phyloP scores from a whole-genome alignment of 148 eudicot genomes.

The Silene latifolia region DNA sequence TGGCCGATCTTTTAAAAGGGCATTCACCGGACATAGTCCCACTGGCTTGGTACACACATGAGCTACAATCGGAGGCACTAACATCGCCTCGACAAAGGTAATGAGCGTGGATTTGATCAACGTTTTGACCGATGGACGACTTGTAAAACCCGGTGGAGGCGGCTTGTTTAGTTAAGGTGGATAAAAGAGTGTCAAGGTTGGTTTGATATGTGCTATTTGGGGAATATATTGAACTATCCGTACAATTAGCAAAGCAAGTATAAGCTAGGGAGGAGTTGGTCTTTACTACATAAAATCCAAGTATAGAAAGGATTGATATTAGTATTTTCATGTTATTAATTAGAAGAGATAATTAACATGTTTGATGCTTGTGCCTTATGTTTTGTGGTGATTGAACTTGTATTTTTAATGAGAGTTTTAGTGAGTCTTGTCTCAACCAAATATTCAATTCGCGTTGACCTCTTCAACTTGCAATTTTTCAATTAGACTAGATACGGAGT shows the following conservation, averaged over 20 bases:
- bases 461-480: too few relatives aligned
- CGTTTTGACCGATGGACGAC: conserved; percentile 15
- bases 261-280: not conserved
- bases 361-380: too few relatives aligned
- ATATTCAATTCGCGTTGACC: too few relatives aligned
- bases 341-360: too few relatives aligned
- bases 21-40: not conserved
- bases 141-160: conserved; percentile 6
- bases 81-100: conserved; percentile 16
- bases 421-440: too few relatives aligned
- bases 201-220: conserved; percentile 16
- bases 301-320: not conserved
- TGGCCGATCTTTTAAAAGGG: conserved; percentile 17
- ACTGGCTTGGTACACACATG: conserved; percentile 20
- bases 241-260: conserved; percentile 11
- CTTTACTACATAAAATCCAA: not conserved
- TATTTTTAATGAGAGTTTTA: too few relatives aligned
- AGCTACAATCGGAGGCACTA: conserved; percentile 6
- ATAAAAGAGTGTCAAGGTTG: conserved; percentile 14
- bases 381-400: too few relatives aligned
- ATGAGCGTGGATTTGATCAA: not conserved
- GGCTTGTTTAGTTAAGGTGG: conserved; percentile 6
- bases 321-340: not conserved
- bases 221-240: conserved; percentile 9
- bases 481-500: too few relatives aligned